phyloP scores from a whole-genome alignment of 192 early-diverging fungal genomes.

The Coemansia sp. region DNA sequence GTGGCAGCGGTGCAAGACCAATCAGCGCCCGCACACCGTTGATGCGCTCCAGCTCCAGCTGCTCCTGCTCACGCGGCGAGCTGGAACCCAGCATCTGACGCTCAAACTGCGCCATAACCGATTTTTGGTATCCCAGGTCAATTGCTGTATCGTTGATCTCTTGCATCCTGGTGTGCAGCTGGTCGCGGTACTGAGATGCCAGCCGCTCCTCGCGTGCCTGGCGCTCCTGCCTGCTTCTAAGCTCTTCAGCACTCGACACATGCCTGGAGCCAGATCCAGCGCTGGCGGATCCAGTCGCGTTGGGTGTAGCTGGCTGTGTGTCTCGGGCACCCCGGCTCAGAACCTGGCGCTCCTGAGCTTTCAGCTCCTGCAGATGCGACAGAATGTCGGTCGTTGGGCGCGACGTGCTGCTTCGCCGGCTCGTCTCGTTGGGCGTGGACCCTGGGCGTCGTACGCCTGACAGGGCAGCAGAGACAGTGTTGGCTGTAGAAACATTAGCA shows the following conservation, averaged over 20 bases:
- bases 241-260: slow-evolving; percentile 16
- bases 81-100: slow-evolving; percentile 40
- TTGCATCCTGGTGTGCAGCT: slow-evolving; percentile 26
- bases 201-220: slow-evolving; percentile 38
- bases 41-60: slow-evolving; percentile 49
- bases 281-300: neutral
- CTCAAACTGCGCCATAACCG: slow-evolving; percentile 42
- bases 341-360: slow-evolving; percentile 48
- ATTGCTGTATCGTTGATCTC: slow-evolving; percentile 33
- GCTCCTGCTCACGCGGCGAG: slow-evolving; percentile 44
- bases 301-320: neutral
- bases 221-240: slow-evolving; percentile 42
- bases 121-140: slow-evolving; percentile 41
- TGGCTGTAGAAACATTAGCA: neutral
- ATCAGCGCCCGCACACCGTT: slow-evolving; percentile 50
- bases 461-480: neutral
- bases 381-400: slow-evolving; percentile 42
- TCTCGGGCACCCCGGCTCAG: slow-evolving; percentile 30
- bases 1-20: slow-evolving; percentile 44
- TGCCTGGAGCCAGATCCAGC: slow-evolving; percentile 3
- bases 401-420: slow-evolving; percentile 27
- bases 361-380: slow-evolving; percentile 47
- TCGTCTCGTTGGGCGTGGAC: slow-evolving; percentile 9
- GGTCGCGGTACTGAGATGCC: slow-evolving; percentile 38
- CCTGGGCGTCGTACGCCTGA: slow-evolving; percentile 11